Evolutionary conservation across 495 filamentous ascomycete genomes (phyloP).

Genomic region (Xylaria acuta): DNA sequence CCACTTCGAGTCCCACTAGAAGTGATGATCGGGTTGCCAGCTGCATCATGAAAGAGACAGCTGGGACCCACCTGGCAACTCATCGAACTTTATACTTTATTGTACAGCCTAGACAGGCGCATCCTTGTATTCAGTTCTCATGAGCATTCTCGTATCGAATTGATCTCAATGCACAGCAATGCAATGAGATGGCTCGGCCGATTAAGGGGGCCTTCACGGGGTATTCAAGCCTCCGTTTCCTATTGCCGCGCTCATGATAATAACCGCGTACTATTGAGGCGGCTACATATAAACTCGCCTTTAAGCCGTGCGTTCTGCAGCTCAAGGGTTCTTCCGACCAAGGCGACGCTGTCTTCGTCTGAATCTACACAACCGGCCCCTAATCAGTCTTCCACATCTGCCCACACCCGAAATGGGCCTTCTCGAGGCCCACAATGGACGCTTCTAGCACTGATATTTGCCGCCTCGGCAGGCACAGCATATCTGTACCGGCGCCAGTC

Average conservation of each 20-base stretch:
- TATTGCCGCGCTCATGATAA: background rate
- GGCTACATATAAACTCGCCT: background rate
- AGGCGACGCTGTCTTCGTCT: background rate
- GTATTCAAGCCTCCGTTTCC: background rate
- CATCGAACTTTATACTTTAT: background rate
- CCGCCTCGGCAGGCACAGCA: conserved; percentile 2
- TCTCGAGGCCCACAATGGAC: conserved; percentile 12
- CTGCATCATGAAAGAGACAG: background rate
- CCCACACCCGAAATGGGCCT: background rate
- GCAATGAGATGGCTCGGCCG: conserved; percentile 36
- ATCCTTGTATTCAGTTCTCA: background rate
- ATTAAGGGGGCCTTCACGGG: conserved; percentile 18
- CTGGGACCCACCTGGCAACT: background rate
- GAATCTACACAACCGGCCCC: background rate
- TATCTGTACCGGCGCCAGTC: conserved; percentile 21
- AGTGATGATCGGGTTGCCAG: background rate
- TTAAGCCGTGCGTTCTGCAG: background rate
- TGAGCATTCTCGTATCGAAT: conserved; percentile 20
- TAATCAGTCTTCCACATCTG: background rate
- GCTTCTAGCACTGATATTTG: conserved; percentile 19
- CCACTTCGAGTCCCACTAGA: background rate
- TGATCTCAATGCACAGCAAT: conserved; percentile 29
- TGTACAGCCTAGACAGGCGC: background rate
- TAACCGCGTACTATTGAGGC: background rate
- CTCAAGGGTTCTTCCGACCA: background rate